Evolutionary conservation across 371 early-diverging fungal genomes (phyloP), one percentile per base, ranked within the genome.

Genomic region (Saksenaea vasiformis): DNA sequence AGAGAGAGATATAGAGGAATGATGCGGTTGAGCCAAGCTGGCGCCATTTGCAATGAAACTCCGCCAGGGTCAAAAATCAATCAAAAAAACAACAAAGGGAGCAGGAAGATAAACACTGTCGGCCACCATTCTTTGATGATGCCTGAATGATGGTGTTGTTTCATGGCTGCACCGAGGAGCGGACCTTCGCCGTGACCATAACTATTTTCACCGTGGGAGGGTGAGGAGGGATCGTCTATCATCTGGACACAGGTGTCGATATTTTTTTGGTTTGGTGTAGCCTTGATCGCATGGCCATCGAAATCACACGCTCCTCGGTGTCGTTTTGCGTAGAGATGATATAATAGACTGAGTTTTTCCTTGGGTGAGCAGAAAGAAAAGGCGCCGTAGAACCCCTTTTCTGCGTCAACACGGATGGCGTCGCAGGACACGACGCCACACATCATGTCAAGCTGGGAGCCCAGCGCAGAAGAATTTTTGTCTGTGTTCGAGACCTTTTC

Each of bases 381-480:
- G 5, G 73, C 72, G 19, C 86, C 87, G 57, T 89, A 89, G 1
- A 44, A 60, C 2, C 87, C 87, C 2, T 77, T 74, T 66, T 76
- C 80, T 8, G 76, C 80, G 69, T 87, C 72, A 2, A 76, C 73
- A 17, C 77, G 69, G 44, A 87, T 84, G 43, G 86, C 88, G 13
- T 67, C 65, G 43, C 88, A 86, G 0, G 80, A 72, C 0, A 77
- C 77, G 62, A 78, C 62, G 5, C 87, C 85, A 54, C 87, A 88
- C 67, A 85, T 58, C 8, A 73, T 74, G 61, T 80, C 82, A 13
- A 87, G 66, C 38, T 83, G 76, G 13, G 38, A 56, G 5, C 81
- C 81, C 5, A 78, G 36, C 2, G 47, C 10, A 28, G 36, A 57
- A 36, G 54, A 56, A 11, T 66, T 68, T 0, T 66, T 67, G 47